Evolutionary conservation across 139 green algal genomes (phyloP).

Genomic region (Pedinophyceae sp.): DNA sequence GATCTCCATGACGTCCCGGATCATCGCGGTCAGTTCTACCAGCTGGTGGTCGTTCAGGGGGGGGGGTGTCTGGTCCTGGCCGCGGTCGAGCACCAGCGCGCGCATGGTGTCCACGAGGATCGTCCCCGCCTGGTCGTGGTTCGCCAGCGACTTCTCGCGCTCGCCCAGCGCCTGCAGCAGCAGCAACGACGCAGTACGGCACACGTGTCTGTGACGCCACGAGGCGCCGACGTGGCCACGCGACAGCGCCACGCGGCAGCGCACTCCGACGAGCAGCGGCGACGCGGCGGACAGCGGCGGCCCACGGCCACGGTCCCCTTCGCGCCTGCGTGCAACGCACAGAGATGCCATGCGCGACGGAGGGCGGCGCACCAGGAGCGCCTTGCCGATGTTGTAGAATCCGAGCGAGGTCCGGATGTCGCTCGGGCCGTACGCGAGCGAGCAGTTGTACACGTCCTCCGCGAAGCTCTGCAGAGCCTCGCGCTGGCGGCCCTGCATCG

Average conservation of each 20-base stretch:
- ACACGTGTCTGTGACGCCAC: too few relatives aligned
- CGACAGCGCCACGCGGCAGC: too few relatives aligned
- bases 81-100: constrained; percentile 3
- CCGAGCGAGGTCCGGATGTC: constrained; percentile 51
- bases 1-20: constrained; percentile 4
- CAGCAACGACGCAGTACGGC: too few relatives aligned
- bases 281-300: too few relatives aligned
- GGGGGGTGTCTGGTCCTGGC: too few relatives aligned
- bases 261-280: too few relatives aligned
- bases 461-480: constrained; percentile 40
- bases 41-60: constrained; percentile 4
- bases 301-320: too few relatives aligned
- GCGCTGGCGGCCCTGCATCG: constrained; percentile 23
- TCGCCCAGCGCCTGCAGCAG: constrained; percentile 32
- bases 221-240: too few relatives aligned
- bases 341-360: too few relatives aligned
- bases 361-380: too few relatives aligned
- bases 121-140: constrained; percentile 7
- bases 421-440: constrained; percentile 51
- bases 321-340: too few relatives aligned
- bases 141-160: constrained; percentile 14
- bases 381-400: constrained; percentile 73
- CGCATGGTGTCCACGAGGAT: constrained; percentile 4
- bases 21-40: constrained; percentile 3
- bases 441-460: constrained; percentile 65